Base-by-base conservation (phyloP, 306 rosid genomes). In the Prunus salicina region DNA sequence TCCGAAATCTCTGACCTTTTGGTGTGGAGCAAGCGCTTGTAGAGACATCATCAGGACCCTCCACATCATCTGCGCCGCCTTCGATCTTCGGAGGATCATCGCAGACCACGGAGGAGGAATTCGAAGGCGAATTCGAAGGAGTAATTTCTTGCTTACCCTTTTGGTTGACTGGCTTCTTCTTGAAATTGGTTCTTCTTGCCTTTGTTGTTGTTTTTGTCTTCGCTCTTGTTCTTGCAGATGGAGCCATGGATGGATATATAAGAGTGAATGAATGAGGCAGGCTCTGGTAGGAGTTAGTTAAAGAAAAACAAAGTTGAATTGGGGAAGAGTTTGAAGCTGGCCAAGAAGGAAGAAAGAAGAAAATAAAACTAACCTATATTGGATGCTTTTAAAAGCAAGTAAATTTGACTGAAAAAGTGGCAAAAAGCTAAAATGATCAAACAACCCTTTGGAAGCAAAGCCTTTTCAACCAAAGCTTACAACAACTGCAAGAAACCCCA, bases 1-100 rank as follows among this genome's bases (percentile, higher is more conserved):
- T 91, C 69, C 89, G 81, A 57, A 82, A 89, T 68, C 87, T 90
- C 73, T 90, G 82, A 20, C 90, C 97, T 83, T 89, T 94, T 4
- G 98, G 98, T 2, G 98, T 94, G 12, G 93, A 91, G 72, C 96
- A 57, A 32, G 41, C 82, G 53, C 81, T 81, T 53, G 24, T 64
- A 13, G 87, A 55, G 24, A 46, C 82, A 34, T 73, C 90, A 71
- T 75, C 90, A 68, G 70, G 76, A 28, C 76, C 84, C 71, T 84
- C 87, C 38, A 76, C 64, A 68, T 81, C 86, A 25, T 25, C 65
- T 6, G 7, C 19, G 18, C 41, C 63, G 2, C 73, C 82, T 64
- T 60, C 73, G 50, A 55, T 81, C 72, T 73, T 82, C 57, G 83
- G 64, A 28, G 72, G 71, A 3, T 76, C 84, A 49, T 80, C 68